Percentiles rank a stretch among this genome's conserved stretches.
phyloP scores from a whole-genome alignment of 2,329 filamentous ascomycete species.

The Clathrospora elynae region DNA sequence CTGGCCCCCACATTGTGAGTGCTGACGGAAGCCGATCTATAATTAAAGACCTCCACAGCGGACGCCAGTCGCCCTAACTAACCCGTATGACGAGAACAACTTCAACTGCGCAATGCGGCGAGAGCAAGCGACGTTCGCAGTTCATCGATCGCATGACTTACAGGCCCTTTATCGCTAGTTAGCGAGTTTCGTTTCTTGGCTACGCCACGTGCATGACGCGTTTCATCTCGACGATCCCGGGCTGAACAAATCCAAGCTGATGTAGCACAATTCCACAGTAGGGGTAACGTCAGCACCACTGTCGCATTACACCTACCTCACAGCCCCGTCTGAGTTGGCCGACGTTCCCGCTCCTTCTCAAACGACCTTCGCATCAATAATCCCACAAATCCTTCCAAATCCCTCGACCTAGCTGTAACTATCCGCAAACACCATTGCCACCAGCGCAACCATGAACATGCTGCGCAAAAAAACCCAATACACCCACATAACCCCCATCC shows the following conservation, averaged over 20 bases:
- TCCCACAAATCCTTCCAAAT: not conserved
- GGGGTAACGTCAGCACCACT: conserved; percentile 15
- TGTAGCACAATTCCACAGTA: conserved; percentile 11
- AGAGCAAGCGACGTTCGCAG: conserved; percentile 1
- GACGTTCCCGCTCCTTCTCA: conserved; percentile 2
- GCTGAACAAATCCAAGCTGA: conserved; percentile 15
- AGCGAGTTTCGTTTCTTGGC: conserved; percentile 9
- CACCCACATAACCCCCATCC: conserved; percentile 72
- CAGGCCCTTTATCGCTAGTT: not conserved
- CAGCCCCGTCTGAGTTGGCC: conserved; percentile 1
- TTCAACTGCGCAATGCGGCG: not conserved
- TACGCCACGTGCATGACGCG: conserved; percentile 39
- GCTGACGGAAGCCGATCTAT: conserved; percentile 21
- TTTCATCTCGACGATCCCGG: conserved; percentile 15
- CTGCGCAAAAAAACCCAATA: conserved; percentile 66
- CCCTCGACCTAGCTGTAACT: not conserved
- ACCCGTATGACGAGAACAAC: not conserved
- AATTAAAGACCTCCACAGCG: conserved; percentile 20
- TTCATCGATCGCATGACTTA: not conserved
- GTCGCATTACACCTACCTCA: conserved; percentile 4
- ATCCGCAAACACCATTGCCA: no score
- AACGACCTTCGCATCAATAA: conserved; percentile 1
- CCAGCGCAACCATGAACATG: conserved; percentile 35
- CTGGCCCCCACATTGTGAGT: conserved; percentile 10
- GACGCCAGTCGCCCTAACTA: conserved; percentile 9